Conservation (phyloP, 2,329 filamentous ascomycete species). For the Metarhizium rileyi region DNA sequence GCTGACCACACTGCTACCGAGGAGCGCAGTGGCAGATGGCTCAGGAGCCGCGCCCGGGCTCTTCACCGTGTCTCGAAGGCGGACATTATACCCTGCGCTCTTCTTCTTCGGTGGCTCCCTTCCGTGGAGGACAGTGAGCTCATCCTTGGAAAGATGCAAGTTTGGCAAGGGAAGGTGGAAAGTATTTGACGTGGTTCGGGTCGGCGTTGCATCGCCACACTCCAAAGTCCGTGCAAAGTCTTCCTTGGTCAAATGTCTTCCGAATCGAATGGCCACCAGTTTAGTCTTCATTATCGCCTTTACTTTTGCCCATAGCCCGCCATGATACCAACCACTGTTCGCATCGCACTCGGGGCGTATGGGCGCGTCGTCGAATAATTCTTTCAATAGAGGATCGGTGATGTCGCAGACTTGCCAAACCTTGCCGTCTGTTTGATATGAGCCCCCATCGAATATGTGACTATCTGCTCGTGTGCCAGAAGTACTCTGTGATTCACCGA, state of each 20-base stretch:
- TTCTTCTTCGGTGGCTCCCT: constrained; percentile 26
- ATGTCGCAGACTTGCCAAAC: constrained; percentile 95
- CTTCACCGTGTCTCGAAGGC: constrained; percentile 17
- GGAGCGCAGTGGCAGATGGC: constrained; percentile 6
- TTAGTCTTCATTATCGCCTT: constrained; percentile 85
- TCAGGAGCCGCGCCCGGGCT: constrained; percentile 10
- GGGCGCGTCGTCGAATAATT: constrained; percentile 54
- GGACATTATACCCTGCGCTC: constrained; percentile 25
- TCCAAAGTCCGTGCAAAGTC: constrained; percentile 27
- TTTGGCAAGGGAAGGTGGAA: constrained; percentile 25
- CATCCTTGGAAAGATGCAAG: constrained; percentile 25
- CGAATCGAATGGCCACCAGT: constrained; percentile 56
- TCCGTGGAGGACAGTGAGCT: constrained; percentile 24
- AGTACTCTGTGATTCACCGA: constrained; percentile 29
- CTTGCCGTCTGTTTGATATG: constrained; percentile 69
- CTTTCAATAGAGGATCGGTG: constrained; percentile 62
- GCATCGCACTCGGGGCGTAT: constrained; percentile 50
- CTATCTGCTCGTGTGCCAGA: constrained; percentile 34
- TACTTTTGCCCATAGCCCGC: constrained; percentile 71
- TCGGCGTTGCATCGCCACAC: constrained; percentile 24
- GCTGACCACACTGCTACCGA: constrained; percentile 6
- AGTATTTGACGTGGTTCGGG: constrained; percentile 19
- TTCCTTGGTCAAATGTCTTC: constrained; percentile 34
- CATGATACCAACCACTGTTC: constrained; percentile 75
- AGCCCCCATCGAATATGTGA: constrained; percentile 77